phyloP scores from a whole-genome alignment of 768 basidiomycete species.

The Russula emetica region DNA sequence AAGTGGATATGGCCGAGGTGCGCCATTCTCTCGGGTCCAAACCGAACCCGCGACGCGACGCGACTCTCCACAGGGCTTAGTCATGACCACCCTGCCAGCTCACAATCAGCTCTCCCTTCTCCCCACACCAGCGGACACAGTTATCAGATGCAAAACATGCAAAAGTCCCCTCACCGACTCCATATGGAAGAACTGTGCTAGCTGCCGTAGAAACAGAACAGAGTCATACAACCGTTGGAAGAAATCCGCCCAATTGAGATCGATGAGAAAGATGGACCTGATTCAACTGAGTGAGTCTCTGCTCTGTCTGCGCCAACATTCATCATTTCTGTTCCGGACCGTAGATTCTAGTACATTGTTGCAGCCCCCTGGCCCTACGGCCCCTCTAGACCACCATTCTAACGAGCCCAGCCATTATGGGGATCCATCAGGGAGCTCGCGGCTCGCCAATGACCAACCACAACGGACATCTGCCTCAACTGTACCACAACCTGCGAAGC shows the following conservation, averaged over 20 bases:
- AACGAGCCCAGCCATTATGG: not conserved
- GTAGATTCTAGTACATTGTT: not conserved
- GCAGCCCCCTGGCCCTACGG: not conserved
- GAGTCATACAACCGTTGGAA: slow-evolving; percentile 2
- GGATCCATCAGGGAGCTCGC: not conserved
- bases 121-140: not conserved
- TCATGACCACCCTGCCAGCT: too few relatives aligned
- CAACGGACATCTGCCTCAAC: not conserved
- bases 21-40: not conserved
- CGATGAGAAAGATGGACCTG: not conserved
- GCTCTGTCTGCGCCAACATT: not conserved
- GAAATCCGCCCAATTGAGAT: not conserved
- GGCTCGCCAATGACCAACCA: not conserved
- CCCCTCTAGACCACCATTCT: not conserved
- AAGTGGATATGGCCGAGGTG: too few relatives aligned
- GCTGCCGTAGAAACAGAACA: slow-evolving; percentile 8
- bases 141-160: slow-evolving; percentile 6
- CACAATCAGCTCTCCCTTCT: not conserved
- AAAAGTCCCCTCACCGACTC: not conserved
- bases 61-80: too few relatives aligned
- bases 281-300: not conserved
- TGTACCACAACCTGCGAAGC: not conserved
- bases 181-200: slow-evolving; percentile 9
- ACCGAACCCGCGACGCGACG: too few relatives aligned
- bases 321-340: not conserved